Evolutionary conservation across 495 filamentous ascomycete genomes (phyloP).

Genomic region (Penicillium taxi): DNA sequence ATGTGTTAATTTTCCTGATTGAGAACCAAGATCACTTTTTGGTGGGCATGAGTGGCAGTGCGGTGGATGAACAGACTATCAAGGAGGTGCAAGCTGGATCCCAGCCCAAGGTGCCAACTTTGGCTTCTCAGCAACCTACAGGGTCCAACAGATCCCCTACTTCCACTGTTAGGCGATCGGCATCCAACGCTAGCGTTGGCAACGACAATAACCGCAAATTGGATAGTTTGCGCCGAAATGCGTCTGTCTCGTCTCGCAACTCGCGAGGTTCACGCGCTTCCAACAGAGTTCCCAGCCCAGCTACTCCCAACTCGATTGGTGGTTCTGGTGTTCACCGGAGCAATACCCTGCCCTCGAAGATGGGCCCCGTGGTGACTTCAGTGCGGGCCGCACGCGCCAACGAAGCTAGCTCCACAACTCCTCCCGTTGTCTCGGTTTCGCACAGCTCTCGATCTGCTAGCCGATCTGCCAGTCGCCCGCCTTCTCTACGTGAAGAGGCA

Average conservation of each 20-base stretch:
- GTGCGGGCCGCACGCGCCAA: slow-evolving; percentile 45
- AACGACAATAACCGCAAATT: slow-evolving; percentile 78
- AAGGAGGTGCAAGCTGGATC: slow-evolving; percentile 69
- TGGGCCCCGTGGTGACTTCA: slow-evolving; percentile 61
- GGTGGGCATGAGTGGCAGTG: slow-evolving; percentile 91
- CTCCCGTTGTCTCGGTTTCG: slow-evolving; percentile 26
- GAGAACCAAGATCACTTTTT: slow-evolving; percentile 90
- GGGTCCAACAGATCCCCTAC: slow-evolving; percentile 20
- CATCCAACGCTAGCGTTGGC: slow-evolving; percentile 79
- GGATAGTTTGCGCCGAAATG: slow-evolving; percentile 66
- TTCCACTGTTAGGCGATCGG: slow-evolving; percentile 58
- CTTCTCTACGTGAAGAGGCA: slow-evolving; percentile 23
- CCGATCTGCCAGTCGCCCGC: slow-evolving; percentile 28
- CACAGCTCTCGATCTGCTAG: slow-evolving; percentile 29
- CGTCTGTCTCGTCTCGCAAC: slow-evolving; percentile 65
- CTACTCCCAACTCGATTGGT: slow-evolving; percentile 53
- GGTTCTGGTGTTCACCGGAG: slow-evolving; percentile 71
- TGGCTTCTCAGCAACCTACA: not conserved
- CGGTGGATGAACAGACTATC: slow-evolving; percentile 77
- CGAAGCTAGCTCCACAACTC: slow-evolving; percentile 24
- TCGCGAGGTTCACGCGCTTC: slow-evolving; percentile 67
- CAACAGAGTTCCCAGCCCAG: slow-evolving; percentile 60
- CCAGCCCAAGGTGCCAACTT: slow-evolving; percentile 17
- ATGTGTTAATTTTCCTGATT: slow-evolving; percentile 95
- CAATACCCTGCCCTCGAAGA: slow-evolving; percentile 93